phyloP scores from a whole-genome alignment of 139 green algal genomes.

The Zygnema cylindricum region DNA sequence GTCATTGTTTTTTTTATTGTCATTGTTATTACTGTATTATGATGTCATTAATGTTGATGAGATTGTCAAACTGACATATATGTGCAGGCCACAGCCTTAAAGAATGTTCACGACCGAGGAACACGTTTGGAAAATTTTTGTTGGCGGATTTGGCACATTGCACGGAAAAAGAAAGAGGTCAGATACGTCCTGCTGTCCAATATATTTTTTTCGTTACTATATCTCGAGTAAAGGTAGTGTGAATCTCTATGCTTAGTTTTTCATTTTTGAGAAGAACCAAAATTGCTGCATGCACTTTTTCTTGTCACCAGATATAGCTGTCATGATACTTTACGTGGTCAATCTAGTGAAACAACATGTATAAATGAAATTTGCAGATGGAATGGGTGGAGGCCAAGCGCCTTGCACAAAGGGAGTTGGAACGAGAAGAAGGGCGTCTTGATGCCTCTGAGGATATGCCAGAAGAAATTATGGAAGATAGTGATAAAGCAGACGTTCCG shows the following conservation, averaged over 20 bases:
- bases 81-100: constrained; percentile 54
- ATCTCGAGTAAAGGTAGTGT: too few relatives aligned
- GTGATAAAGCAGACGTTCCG: constrained; percentile 16
- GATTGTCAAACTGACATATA: too few relatives aligned
- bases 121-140: constrained; percentile 59
- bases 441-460: constrained; percentile 11
- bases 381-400: constrained; percentile 6
- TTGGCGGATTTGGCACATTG: constrained; percentile 61
- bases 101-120: constrained; percentile 45
- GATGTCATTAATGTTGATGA: too few relatives aligned
- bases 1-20: too few relatives aligned
- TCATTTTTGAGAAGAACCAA: too few relatives aligned
- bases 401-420: constrained; percentile 13
- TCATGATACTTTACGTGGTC: too few relatives aligned
- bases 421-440: constrained; percentile 15
- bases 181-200: too few relatives aligned
- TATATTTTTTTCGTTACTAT: too few relatives aligned
- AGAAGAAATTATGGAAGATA: constrained; percentile 29
- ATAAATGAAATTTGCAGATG: constrained; percentile 12
- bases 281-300: too few relatives aligned
- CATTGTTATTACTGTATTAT: too few relatives aligned
- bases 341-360: neutral
- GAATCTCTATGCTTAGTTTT: too few relatives aligned
- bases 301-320: too few relatives aligned
- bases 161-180: constrained; percentile 54